Evolutionary conservation across 2,329 filamentous ascomycete species (phyloP), one percentile per base, ranked within the genome.

Genomic region (Blumeriella jaapii): DNA sequence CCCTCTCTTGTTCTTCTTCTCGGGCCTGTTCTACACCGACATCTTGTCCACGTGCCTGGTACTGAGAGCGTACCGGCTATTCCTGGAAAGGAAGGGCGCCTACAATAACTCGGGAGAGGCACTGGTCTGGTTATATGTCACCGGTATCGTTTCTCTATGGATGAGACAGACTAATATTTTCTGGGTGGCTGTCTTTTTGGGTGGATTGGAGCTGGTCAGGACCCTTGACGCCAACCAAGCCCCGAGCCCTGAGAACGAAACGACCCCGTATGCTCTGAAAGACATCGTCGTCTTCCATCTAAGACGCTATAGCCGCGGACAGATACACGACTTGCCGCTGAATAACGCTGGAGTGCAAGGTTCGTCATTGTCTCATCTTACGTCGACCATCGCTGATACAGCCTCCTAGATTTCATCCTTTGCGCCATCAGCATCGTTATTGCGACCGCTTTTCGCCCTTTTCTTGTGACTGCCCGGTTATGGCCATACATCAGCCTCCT

Each of bases 161-260:
- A 91, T 94, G 64, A 70, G 91, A 15, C 91, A 98, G 58, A 98
- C 91, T 0, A 98, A 98, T 51, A 81, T 96, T 37, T 94, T 98
- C 55, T 98, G 91, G 91, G 78, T 87, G 0, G 79, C 83, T 1
- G 65, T 87, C 0, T 85, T 82, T 51, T 72, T 85, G 50, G 80
- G 80, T 13, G 77, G 69, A 5, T 41, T 74, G 26, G 69, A 78
- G 55, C 60, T 61, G 27, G 57, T 74, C 2, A 65, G 69, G 46
- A 65, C 60, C 12, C 59, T 72, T 40, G 71, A 66, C 51, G 58
- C 49, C 3, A 51, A 71, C 17, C 36, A 37, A 10, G 30, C 55
- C 50, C 11, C 26, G 22, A 9, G 35, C n/a, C 5, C 31, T 37
- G 13, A 28, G n/a, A 17, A 28, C 4, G 11, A 43, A 29, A 10